phyloP scores from a whole-genome alignment of 2,329 filamentous ascomycete genomes.

The Cytospora schulzeri region DNA sequence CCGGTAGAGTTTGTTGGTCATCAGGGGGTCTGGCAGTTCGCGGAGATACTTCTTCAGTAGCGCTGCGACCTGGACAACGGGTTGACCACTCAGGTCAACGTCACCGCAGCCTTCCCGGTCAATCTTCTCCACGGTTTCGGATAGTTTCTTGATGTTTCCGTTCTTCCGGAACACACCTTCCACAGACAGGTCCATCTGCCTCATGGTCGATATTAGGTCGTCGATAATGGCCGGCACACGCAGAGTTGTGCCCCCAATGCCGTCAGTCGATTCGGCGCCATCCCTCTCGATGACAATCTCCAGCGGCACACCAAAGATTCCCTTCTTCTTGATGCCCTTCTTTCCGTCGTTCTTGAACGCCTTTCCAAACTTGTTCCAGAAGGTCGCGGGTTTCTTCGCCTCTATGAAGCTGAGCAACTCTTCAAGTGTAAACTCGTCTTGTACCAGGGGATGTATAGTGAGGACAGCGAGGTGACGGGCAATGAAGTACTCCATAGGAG shows the following conservation, averaged over 20 bases:
- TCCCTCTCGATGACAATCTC: slow-evolving; percentile 90
- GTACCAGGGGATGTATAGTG: slow-evolving; percentile 90
- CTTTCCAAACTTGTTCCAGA: slow-evolving; percentile 98
- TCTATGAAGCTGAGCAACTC: slow-evolving; percentile 92
- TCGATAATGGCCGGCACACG: slow-evolving; percentile 94
- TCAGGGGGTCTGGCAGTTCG: slow-evolving; percentile 88
- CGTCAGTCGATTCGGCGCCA: slow-evolving; percentile 95
- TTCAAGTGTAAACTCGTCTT: slow-evolving; percentile 88
- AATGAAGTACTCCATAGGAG: slow-evolving; percentile 95
- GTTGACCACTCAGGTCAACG: slow-evolving; percentile 84
- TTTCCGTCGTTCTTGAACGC: slow-evolving; percentile 86
- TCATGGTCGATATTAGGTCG: slow-evolving; percentile 90
- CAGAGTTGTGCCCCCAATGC: slow-evolving; percentile 87
- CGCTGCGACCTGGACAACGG: slow-evolving; percentile 90
- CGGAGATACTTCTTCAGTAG: slow-evolving; percentile 93
- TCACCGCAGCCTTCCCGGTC: slow-evolving; percentile 83
- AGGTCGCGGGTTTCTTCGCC: slow-evolving; percentile 82
- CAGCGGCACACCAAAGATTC: slow-evolving; percentile 86
- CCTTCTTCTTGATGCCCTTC: slow-evolving; percentile 85
- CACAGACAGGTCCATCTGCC: slow-evolving; percentile 98
- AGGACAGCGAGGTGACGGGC: slow-evolving; percentile 92
- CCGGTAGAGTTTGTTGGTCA: slow-evolving; percentile 92
- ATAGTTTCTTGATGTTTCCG: slow-evolving; percentile 93
- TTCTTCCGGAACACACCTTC: slow-evolving; percentile 99
- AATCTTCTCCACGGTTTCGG: slow-evolving; percentile 82